phyloP scores from a whole-genome alignment of 768 basidiomycete species.

The Xanthoconium purpureum region DNA sequence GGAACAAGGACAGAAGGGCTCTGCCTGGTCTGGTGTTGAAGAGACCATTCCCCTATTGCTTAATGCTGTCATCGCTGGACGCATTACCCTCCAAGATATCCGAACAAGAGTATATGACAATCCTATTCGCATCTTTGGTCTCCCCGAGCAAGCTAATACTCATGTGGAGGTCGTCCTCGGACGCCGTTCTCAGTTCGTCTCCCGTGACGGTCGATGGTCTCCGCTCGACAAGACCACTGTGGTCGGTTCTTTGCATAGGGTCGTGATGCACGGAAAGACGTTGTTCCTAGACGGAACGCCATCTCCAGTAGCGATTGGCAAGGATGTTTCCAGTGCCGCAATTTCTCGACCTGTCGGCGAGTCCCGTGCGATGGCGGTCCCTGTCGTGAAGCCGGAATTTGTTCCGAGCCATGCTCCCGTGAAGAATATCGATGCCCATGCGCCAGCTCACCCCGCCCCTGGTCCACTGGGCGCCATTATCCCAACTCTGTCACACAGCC shows the following conservation, averaged over 20 bases:
- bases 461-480: constrained; percentile 13
- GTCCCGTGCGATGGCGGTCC: constrained; percentile 19
- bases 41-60: constrained; percentile 87
- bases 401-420: constrained; percentile 30
- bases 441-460: constrained; percentile 9
- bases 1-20: constrained; percentile 57
- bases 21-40: constrained; percentile 75
- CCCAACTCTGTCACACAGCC: constrained; percentile 28
- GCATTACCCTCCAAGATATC: constrained; percentile 80
- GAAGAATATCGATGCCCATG: constrained; percentile 30
- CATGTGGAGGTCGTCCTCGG: constrained; percentile 92
- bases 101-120: constrained; percentile 85
- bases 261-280: constrained; percentile 86
- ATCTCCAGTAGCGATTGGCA: constrained; percentile 56
- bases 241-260: constrained; percentile 81
- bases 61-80: constrained; percentile 77
- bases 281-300: constrained; percentile 83
- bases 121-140: constrained; percentile 85
- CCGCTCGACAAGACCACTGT: constrained; percentile 65
- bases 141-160: constrained; percentile 83
- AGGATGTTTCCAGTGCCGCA: constrained; percentile 66
- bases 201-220: constrained; percentile 67
- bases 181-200: constrained; percentile 58
- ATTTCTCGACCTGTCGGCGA: constrained; percentile 42
- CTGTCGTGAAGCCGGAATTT: constrained; percentile 26